These are phyloP conservation scores for Pulveroboletus ravenelii DNA, from an alignment of 768 basidiomycete genomes.

Conservation along the genomic window DNA sequence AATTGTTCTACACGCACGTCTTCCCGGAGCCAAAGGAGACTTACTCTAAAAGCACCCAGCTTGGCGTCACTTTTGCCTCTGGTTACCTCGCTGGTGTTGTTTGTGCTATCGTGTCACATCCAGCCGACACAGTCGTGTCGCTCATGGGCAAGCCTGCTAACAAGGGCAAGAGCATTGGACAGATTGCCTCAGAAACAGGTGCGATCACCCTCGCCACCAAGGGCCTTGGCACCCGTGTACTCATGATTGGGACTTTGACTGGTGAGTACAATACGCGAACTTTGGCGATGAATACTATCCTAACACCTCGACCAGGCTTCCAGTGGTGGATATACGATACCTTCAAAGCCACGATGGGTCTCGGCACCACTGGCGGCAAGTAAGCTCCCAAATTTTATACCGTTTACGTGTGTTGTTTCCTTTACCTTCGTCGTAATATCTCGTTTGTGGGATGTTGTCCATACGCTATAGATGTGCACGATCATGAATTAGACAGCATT, in stretches of 20 bases:
- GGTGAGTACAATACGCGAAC: conserved; percentile 21
- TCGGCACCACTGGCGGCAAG: conserved; percentile 86
- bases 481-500: not conserved
- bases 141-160: conserved; percentile 86
- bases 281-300: not conserved
- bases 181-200: conserved; percentile 69
- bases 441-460: not conserved
- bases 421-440: conserved; percentile 2
- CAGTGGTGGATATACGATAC: conserved; percentile 93
- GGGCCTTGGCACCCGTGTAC: conserved; percentile 80
- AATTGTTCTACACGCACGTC: conserved; percentile 80
- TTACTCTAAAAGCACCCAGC: conserved; percentile 78
- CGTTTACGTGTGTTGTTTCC: not conserved
- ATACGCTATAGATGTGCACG: conserved; percentile 6
- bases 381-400: conserved; percentile 33
- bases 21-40: conserved; percentile 74
- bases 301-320: conserved; percentile 51
- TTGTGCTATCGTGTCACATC: conserved; percentile 93
- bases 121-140: conserved; percentile 89
- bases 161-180: conserved; percentile 72
- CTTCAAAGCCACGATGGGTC: conserved; percentile 78
- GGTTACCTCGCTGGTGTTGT: conserved; percentile 95
- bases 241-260: conserved; percentile 70
- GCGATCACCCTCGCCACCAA: conserved; percentile 63
- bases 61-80: conserved; percentile 83